Conservation (phyloP, 2,329 filamentous ascomycete species). For the Apiospora kogelbergensis region DNA sequence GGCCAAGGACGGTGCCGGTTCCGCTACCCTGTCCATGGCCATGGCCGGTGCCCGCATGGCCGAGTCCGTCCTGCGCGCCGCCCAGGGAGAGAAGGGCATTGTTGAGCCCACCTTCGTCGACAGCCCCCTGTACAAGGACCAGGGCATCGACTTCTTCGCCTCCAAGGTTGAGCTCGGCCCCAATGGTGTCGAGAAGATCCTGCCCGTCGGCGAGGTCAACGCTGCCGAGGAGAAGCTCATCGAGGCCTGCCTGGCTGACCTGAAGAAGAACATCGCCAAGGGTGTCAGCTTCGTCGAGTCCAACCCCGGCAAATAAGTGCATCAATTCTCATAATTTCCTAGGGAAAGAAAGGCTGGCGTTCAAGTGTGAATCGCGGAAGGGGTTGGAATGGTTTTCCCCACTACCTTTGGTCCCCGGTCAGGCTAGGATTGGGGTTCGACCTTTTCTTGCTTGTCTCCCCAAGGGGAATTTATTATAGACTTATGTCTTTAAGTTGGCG, state of each 20-base stretch:
- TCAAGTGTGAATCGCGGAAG: neutral
- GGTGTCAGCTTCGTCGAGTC: conserved; percentile 62
- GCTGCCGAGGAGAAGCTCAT: conserved; percentile 86
- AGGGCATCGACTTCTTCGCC: conserved; percentile 96
- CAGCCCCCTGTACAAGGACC: conserved; percentile 96
- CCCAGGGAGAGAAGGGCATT: conserved; percentile 91
- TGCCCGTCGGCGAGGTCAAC: conserved; percentile 81
- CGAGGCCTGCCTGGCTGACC: conserved; percentile 78
- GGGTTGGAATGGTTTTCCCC: conserved; percentile 6
- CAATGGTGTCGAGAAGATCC: conserved; percentile 92
- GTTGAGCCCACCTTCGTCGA: conserved; percentile 97
- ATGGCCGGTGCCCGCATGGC: conserved; percentile 86
- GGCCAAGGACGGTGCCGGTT: conserved; percentile 97
- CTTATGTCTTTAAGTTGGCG: conserved; percentile 17
- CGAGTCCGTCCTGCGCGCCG: conserved; percentile 89
- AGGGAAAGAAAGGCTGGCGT: neutral
- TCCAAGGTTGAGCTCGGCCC: conserved; percentile 94
- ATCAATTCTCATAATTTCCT: neutral
- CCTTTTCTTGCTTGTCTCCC: conserved; percentile 12
- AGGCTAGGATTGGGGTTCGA: conserved; percentile 9
- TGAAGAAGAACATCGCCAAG: conserved; percentile 96
- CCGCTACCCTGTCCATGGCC: conserved; percentile 97
- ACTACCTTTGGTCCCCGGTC: neutral
- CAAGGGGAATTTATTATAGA: conserved; percentile 14
- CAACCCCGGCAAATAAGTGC: conserved; percentile 54